Percentiles rank a stretch among this genome's conserved stretches.
These are phyloP conservation scores for Gossypium anomalum DNA, from an alignment of 345 rosid species.

Conservation along the genomic window DNA sequence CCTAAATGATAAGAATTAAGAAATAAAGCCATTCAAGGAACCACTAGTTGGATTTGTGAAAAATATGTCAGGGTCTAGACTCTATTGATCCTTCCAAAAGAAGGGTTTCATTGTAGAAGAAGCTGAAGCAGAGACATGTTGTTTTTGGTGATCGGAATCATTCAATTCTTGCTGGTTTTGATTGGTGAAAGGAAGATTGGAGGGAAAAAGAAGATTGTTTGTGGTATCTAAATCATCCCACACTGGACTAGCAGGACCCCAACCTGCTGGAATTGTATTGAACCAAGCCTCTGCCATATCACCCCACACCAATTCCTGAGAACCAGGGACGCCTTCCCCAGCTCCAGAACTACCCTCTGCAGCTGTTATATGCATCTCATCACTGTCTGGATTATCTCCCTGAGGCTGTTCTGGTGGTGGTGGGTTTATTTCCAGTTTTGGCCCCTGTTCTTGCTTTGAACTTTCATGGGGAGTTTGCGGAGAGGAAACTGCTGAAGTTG, in stretches of 20 bases:
- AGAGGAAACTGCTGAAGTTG: constrained; percentile 29
- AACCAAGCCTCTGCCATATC: constrained; percentile 84
- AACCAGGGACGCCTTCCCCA: not conserved
- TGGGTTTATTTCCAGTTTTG: constrained; percentile 13
- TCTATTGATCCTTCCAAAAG: constrained; percentile 51
- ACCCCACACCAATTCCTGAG: constrained; percentile 64
- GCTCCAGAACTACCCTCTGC: constrained; percentile 7
- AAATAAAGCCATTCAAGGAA: not conserved
- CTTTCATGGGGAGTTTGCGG: not conserved
- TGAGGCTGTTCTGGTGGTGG: constrained; percentile 19
- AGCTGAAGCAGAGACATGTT: constrained; percentile 30
- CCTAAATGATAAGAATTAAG: not conserved
- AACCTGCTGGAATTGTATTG: constrained; percentile 73
- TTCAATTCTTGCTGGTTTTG: constrained; percentile 30
- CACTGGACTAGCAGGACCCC: constrained; percentile 94
- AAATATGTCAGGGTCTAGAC: not conserved
- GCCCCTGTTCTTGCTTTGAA: not conserved
- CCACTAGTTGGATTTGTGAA: not conserved
- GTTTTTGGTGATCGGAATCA: constrained; percentile 1
- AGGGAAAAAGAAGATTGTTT: constrained; percentile 43
- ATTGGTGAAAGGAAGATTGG: constrained; percentile 43
- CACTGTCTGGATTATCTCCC: constrained; percentile 28
- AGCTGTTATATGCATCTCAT: constrained; percentile 23
- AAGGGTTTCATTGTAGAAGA: constrained; percentile 62
- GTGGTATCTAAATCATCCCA: constrained; percentile 84